These are phyloP conservation scores for Phytopythium ostracodes DNA, from an alignment of 352 stramenopile species.

Conservation along the genomic window DNA sequence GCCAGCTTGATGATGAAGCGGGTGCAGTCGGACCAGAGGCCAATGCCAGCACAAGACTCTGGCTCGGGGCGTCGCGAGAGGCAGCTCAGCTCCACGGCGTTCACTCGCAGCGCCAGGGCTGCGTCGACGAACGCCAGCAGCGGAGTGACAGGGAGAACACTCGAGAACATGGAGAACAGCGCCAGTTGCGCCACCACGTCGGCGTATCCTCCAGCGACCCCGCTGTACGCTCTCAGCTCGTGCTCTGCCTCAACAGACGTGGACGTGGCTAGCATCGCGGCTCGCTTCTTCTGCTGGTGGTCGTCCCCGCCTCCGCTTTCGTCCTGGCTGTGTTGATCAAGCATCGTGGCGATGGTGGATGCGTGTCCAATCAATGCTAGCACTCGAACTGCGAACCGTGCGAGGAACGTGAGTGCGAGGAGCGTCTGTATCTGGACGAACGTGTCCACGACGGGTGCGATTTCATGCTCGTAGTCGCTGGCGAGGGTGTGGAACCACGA, in stretches of 20 bases:
- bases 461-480: conserved; percentile 4
- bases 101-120: conserved; percentile 32
- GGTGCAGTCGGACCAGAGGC: conserved; percentile 29
- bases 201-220: conserved; percentile 33
- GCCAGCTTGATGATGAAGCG: conserved; percentile 30
- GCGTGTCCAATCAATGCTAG: conserved; percentile 8
- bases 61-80: conserved; percentile 36
- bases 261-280: neutral
- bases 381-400: conserved; percentile 20
- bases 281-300: neutral
- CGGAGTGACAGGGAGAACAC: conserved; percentile 30
- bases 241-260: conserved; percentile 11
- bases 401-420: conserved; percentile 27
- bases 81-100: conserved; percentile 41
- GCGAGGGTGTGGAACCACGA: conserved; percentile 11
- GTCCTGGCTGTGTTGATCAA: conserved; percentile 3
- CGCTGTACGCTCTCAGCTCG: conserved; percentile 18
- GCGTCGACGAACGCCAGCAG: conserved; percentile 38
- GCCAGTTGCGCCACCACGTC: conserved; percentile 41
- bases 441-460: conserved; percentile 17
- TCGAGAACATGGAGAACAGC: conserved; percentile 41
- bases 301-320: neutral
- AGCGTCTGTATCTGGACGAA: conserved; percentile 43
- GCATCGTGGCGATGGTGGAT: neutral
- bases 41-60: conserved; percentile 13